Evolutionary conservation across 2,329 filamentous ascomycete genomes (phyloP).

Genomic region (Rhexocercosporidium sp.): DNA sequence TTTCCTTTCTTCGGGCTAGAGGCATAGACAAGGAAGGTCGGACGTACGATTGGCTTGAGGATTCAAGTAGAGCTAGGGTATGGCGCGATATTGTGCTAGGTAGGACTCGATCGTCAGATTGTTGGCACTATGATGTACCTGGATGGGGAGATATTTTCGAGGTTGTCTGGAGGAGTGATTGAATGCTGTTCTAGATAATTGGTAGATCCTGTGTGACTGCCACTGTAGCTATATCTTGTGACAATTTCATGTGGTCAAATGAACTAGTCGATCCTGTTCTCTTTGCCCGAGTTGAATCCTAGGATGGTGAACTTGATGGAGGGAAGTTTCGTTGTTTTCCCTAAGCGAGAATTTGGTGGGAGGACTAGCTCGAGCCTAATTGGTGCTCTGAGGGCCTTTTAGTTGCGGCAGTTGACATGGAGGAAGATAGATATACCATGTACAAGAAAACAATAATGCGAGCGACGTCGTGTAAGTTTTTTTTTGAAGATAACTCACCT

Average conservation of each 20-base stretch:
- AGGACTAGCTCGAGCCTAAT: neutral
- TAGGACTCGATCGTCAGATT: neutral
- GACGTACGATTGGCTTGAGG: neutral
- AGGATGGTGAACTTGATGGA: neutral
- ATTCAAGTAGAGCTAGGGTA: neutral
- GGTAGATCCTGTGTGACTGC: no score
- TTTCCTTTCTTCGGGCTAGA: neutral
- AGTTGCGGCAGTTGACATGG: neutral
- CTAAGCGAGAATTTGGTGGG: constrained; percentile 7
- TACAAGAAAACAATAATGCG: no score
- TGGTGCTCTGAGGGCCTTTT: neutral
- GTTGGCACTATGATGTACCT: neutral
- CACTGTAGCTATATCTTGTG: no score
- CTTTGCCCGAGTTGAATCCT: neutral
- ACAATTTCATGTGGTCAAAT: no score
- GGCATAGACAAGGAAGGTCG: neutral
- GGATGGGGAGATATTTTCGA: neutral
- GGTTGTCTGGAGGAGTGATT: neutral
- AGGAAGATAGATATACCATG: neutral
- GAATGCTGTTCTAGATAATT: no score
- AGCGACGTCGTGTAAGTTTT: neutral
- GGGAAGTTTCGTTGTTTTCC: neutral
- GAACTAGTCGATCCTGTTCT: no score
- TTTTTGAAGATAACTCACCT: neutral
- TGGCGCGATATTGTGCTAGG: neutral